A percentile compares a stretch with the other conserved stretches of the same genome.
Conservation (phyloP, 2,329 filamentous ascomycete genomes). For the Aspergillus neoniger region DNA sequence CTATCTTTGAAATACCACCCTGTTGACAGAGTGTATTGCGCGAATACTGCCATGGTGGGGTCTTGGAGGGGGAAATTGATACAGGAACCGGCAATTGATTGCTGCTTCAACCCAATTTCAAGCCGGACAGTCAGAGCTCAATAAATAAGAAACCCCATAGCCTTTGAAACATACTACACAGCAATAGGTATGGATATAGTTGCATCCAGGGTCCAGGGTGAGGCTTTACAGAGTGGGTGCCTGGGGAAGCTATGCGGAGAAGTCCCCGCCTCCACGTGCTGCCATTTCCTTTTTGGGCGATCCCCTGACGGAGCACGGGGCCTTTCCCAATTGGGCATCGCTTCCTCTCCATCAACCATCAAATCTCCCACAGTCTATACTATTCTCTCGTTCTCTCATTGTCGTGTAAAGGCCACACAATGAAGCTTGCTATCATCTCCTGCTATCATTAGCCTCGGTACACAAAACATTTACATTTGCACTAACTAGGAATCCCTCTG, state of each 20-base stretch:
- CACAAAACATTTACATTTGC: neutral
- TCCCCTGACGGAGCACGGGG: neutral
- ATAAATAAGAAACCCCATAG: neutral
- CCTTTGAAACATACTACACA: neutral
- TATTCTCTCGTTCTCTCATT: too few relatives aligned
- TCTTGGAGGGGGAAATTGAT: slow-evolving; percentile 1
- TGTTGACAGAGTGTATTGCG: slow-evolving; percentile 26
- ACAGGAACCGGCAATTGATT: neutral
- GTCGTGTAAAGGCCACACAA: neutral
- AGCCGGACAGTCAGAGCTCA: neutral
- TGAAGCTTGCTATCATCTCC: too few relatives aligned
- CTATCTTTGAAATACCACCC: slow-evolving; percentile 44
- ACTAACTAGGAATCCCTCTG: neutral
- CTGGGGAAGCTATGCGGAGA: slow-evolving; percentile 6
- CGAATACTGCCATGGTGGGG: slow-evolving; percentile 21
- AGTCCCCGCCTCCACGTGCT: slow-evolving; percentile 17
- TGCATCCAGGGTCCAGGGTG: neutral
- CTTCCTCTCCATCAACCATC: neutral
- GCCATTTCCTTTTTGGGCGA: slow-evolving; percentile 12
- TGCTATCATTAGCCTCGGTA: neutral
- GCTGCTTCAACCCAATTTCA: neutral
- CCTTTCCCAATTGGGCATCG: slow-evolving; percentile 10
- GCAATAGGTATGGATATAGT: neutral
- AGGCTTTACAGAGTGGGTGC: neutral
- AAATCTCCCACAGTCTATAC: neutral